Conservation (phyloP, 1,284 basidiomycete genomes). For the Trametes hirsuta region DNA sequence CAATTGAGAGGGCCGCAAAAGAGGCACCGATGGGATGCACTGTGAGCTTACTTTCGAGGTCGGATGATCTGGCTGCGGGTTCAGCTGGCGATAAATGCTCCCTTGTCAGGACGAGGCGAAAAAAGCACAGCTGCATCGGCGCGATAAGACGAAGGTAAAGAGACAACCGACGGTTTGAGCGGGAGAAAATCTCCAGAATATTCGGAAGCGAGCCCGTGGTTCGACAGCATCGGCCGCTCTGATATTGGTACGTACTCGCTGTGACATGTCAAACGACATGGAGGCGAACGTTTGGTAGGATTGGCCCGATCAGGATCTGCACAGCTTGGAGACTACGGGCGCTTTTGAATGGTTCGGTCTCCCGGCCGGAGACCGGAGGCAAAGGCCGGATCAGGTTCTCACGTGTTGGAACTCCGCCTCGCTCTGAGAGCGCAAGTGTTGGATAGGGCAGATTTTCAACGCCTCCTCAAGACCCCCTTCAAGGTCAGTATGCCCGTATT, state of each 20-base stretch:
- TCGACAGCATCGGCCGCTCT: no score
- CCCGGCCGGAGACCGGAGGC: slow-evolving; percentile 1
- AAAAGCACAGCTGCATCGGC: no score
- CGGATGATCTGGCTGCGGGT: no score
- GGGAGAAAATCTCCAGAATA: no score
- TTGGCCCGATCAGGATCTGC: not conserved
- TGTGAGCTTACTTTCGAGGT: no score
- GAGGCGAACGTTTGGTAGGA: not conserved
- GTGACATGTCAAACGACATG: not conserved
- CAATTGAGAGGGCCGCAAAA: no score
- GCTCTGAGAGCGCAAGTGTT: slow-evolving; percentile 15
- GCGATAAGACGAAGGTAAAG: no score
- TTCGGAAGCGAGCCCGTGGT: no score
- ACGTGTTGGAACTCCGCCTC: slow-evolving; percentile 24
- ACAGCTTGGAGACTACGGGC: not conserved
- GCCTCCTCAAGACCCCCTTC: slow-evolving; percentile 37
- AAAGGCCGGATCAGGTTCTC: slow-evolving; percentile 16
- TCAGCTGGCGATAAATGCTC: no score
- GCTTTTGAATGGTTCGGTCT: not conserved
- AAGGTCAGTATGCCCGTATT: slow-evolving; percentile 40
- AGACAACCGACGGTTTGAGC: no score
- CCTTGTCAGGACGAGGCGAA: no score
- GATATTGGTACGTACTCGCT: not conserved
- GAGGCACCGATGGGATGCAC: no score
- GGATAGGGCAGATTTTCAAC: slow-evolving; percentile 23